These are phyloP conservation scores for Colletotrichum sp. DNA, from an alignment of 2,329 filamentous ascomycete species.

Conservation along the genomic window DNA sequence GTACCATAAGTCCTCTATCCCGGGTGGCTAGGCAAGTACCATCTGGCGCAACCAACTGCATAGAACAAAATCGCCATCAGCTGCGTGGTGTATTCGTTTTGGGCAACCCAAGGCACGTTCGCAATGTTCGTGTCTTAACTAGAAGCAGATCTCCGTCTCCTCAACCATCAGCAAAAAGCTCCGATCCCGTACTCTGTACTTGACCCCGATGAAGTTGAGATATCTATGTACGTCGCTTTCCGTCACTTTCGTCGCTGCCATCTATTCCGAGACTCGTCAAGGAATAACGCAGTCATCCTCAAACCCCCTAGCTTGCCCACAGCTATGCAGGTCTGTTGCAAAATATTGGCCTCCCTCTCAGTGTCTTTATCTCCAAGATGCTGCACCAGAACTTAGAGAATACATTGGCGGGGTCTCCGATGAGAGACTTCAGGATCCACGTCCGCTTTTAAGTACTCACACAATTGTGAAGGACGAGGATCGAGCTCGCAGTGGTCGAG, in stretches of 20 bases:
- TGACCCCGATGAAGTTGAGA: not conserved
- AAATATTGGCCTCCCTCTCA: not conserved
- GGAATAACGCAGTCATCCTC: not conserved
- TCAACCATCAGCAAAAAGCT: not conserved
- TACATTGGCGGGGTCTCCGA: not conserved
- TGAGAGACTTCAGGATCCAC: not conserved
- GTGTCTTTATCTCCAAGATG: not conserved
- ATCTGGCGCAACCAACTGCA: too few species aligned
- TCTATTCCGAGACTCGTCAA: not conserved
- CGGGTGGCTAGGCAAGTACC: too few species aligned
- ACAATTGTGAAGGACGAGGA: accelerated
- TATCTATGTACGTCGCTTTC: not conserved
- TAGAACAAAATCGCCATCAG: too few species aligned
- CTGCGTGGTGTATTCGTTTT: too few species aligned
- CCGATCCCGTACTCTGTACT: not conserved
- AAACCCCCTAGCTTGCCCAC: not conserved
- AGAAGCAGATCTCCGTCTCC: too few species aligned
- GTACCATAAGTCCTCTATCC: too few species aligned
- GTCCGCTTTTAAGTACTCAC: not conserved
- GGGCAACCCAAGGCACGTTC: too few species aligned
- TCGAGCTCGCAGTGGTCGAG: not conserved
- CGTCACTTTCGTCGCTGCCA: not conserved
- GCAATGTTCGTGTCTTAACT: too few species aligned
- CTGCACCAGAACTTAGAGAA: accelerated
- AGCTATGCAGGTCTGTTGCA: not conserved